Evolutionary conservation across 2,329 filamentous ascomycete genomes (phyloP).

Genomic region (Davidsoniella virescens): DNA sequence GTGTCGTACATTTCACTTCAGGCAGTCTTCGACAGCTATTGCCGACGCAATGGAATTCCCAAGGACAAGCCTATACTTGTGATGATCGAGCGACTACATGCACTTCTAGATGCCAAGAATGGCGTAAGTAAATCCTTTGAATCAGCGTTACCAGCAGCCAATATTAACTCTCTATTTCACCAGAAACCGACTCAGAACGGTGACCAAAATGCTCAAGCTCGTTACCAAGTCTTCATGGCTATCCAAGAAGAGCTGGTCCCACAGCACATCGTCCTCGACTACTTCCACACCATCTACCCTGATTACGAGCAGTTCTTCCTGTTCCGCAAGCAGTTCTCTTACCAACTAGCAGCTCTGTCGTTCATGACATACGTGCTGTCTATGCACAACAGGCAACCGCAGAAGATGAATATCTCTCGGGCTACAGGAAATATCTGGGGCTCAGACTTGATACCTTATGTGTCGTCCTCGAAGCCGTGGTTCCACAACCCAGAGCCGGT

Average conservation of each 20-base stretch:
- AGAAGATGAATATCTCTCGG: slow-evolving; percentile 84
- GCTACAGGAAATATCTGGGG: slow-evolving; percentile 90
- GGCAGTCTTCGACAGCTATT: slow-evolving; percentile 92
- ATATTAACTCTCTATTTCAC: neutral
- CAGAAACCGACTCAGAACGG: slow-evolving; percentile 18
- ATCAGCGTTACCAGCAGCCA: neutral
- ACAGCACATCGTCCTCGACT: slow-evolving; percentile 64
- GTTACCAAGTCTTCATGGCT: slow-evolving; percentile 81
- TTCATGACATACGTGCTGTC: slow-evolving; percentile 99
- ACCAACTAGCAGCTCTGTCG: slow-evolving; percentile 84
- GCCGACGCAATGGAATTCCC: slow-evolving; percentile 65
- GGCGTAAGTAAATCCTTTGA: slow-evolving; percentile 27
- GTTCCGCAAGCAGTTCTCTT: slow-evolving; percentile 92
- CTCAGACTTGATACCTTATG: slow-evolving; percentile 78
- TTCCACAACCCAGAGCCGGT: slow-evolving; percentile 94
- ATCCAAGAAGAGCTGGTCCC: slow-evolving; percentile 92
- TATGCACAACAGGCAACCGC: slow-evolving; percentile 89
- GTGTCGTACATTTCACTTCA: slow-evolving; percentile 87
- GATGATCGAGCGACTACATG: slow-evolving; percentile 83
- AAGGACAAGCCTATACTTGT: slow-evolving; percentile 94
- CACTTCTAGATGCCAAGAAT: slow-evolving; percentile 53
- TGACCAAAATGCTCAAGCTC: slow-evolving; percentile 53
- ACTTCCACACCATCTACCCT: slow-evolving; percentile 77
- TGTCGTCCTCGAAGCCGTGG: slow-evolving; percentile 68
- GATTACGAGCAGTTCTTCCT: slow-evolving; percentile 93